These are phyloP conservation scores for Arxiozyma bovina DNA, from an alignment of 1,139 yeast genomes.

Conservation along the genomic window DNA sequence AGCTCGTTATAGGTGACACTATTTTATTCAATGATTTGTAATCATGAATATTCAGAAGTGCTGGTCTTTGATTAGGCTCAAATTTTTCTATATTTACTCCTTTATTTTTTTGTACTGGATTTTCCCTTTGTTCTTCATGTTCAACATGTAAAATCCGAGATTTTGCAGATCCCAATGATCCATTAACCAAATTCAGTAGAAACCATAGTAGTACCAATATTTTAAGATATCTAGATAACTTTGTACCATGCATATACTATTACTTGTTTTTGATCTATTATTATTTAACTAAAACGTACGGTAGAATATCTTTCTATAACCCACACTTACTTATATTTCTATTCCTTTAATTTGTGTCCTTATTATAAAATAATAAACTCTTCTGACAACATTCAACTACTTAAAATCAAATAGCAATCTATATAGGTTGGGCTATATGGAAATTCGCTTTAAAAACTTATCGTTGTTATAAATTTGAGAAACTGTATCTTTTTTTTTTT, in stretches of 20 bases:
- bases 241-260: not conserved
- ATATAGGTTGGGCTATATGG: not conserved
- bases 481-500: no score
- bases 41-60: not conserved
- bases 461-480: no score
- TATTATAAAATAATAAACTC: no score
- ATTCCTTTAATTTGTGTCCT: no score
- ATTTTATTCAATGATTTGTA: not conserved
- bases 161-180: not conserved
- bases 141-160: not conserved
- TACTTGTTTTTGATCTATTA: not conserved
- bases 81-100: not conserved
- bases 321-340: not conserved
- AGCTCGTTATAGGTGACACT: not conserved
- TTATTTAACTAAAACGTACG: not conserved
- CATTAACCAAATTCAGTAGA: not conserved
- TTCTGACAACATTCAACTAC: not conserved
- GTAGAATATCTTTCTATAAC: no score
- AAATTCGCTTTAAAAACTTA: no score
- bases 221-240: not conserved
- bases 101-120: not conserved
- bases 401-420: not conserved
- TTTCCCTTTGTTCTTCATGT: not conserved
- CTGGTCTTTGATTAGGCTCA: not conserved
- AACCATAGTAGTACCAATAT: not conserved